Conservation (phyloP, 805 yeast species). For the Nakazawaea sp. region DNA sequence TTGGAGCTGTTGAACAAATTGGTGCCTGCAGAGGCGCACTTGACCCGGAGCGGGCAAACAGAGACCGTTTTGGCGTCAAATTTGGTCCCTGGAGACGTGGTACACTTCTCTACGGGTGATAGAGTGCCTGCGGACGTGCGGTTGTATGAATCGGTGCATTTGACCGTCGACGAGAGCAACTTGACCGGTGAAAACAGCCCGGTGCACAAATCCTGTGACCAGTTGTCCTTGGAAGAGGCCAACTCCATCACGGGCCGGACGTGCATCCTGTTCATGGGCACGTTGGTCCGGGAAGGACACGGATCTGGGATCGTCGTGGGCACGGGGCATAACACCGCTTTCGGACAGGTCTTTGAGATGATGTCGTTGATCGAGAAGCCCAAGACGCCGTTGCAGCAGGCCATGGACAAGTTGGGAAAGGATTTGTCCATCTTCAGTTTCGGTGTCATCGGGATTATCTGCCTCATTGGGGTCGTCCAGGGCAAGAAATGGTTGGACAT, state of each 20-base stretch:
- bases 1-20: conserved; percentile 86
- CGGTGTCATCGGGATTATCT: conserved; percentile 84
- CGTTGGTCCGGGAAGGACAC: conserved; percentile 92
- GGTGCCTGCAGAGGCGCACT: conserved; percentile 95
- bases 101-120: conserved; percentile 87
- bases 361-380: conserved; percentile 95
- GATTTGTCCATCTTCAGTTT: conserved; percentile 83
- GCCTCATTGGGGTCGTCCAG: conserved; percentile 82
- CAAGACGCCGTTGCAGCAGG: conserved; percentile 90
- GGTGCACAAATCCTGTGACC: conserved; percentile 54
- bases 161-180: conserved; percentile 87
- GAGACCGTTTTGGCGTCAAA: conserved; percentile 79
- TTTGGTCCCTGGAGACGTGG: conserved; percentile 94
- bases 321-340: conserved; percentile 84
- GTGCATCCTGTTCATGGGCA: conserved; percentile 93
- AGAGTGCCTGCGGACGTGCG: conserved; percentile 95
- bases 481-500: conserved; percentile 95
- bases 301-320: conserved; percentile 92
- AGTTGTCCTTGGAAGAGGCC: conserved; percentile 29
- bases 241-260: conserved; percentile 63
- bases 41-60: conserved; percentile 74
- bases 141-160: conserved; percentile 67
- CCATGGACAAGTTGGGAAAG: conserved; percentile 94
- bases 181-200: conserved; percentile 95
- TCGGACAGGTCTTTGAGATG: conserved; percentile 93